Base-by-base conservation (phyloP, 306 rosid species). In the Quercus mongolica region DNA sequence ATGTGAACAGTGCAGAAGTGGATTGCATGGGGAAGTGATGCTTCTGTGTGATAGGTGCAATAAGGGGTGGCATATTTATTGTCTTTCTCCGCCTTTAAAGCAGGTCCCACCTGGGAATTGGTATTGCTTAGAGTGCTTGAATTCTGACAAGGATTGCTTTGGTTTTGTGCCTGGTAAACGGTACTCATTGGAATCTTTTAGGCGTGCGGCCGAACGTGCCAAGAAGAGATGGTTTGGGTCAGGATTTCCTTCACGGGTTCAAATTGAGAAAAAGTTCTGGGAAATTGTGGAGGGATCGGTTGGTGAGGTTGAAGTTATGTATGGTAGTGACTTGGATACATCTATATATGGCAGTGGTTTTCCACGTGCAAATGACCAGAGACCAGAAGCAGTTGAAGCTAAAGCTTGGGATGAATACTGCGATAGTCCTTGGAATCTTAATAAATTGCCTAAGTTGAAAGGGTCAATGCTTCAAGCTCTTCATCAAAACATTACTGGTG, bases 241-340 rank as follows among this genome's bases (percentile, higher is more conserved):
- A 23, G 97, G 91, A 75, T 79, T 93, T 80, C 89, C 90, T 79
- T 95, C 97, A 4, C 81, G 95, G 85, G 82, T 89, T 83, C 99
- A 92, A 76, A 87, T 95, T 55, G 99, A 95, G 90, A 95, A 91
- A 62, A 95, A 91, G 7, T 95, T 95, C 82, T 95, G 99, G 99
- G 99, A 92, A 85, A 92, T 95, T 83, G 98, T 95, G 51, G 99
- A 95, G 81, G 99, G 99, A 75, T 86, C 86, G n/a, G 76, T 89
- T 57, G 97, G 99, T 73, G 98, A 90, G 85, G 97, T 95, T 76
- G 97, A 92, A 86, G 99, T 95, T 75, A 85, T 91, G 97, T 95
- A 95, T 84, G 99, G 99, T 64, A 95, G 93, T 78, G 99, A 95
- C 77, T 80, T 95, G 90, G 99, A 95, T 85, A 91, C 99, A 18